These are phyloP conservation scores for Cocos nucifera DNA, from an alignment of 176 grass and related monocot species.

Conservation along the genomic window DNA sequence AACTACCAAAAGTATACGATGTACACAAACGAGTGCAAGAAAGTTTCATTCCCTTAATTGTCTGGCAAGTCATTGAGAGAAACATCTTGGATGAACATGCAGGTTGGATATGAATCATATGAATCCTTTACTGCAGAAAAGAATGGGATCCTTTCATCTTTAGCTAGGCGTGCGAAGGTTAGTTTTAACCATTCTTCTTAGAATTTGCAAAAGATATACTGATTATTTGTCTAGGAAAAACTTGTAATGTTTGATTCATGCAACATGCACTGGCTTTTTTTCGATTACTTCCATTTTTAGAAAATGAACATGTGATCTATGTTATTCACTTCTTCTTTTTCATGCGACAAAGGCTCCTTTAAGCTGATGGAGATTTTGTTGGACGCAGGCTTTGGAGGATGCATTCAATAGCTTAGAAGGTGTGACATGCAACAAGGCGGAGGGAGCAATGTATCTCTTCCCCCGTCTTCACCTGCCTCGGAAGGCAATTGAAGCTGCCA, in stretches of 20 bases:
- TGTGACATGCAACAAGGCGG: conserved; percentile 90
- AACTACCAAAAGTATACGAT: too few relatives aligned
- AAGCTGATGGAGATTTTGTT: too few relatives aligned
- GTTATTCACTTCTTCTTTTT: too few relatives aligned
- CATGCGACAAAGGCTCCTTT: too few relatives aligned
- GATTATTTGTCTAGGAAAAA: too few relatives aligned
- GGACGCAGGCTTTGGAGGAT: conserved; percentile 78
- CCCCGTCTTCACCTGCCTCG: conserved; percentile 63
- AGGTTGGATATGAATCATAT: conserved; percentile 92
- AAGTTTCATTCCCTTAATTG: too few relatives aligned
- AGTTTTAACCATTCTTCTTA: not conserved
- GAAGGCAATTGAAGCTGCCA: conserved; percentile 71
- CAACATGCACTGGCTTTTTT: too few relatives aligned
- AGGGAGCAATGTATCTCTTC: conserved; percentile 98
- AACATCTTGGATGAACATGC: conserved; percentile 18
- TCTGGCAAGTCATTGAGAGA: not conserved
- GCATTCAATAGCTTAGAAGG: conserved; percentile 89
- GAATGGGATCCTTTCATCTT: conserved; percentile 78
- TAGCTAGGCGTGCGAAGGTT: conserved; percentile 82
- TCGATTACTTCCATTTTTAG: too few relatives aligned
- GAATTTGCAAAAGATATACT: too few relatives aligned
- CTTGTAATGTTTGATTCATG: too few relatives aligned
- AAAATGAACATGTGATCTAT: too few relatives aligned
- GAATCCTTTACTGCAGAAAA: conserved; percentile 71
- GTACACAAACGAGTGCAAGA: too few relatives aligned